These are phyloP conservation scores for Rubroboletus satanas DNA, from an alignment of 768 basidiomycete genomes.

Conservation along the genomic window DNA sequence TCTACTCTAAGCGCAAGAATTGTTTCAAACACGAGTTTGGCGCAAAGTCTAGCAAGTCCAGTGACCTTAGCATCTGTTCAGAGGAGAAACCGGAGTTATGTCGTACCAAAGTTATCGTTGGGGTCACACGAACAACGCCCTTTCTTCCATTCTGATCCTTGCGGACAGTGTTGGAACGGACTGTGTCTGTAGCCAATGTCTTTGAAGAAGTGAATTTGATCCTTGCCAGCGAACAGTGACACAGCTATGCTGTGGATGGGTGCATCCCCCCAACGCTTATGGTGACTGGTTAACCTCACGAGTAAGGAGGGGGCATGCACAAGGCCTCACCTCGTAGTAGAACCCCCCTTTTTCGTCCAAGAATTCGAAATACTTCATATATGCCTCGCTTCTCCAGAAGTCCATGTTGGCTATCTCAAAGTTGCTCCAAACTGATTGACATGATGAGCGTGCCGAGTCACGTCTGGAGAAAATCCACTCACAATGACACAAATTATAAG, in stretches of 20 bases:
- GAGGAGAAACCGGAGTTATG: neutral
- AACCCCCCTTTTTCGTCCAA: conserved; percentile 81
- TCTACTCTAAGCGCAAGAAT: conserved; percentile 28
- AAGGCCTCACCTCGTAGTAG: conserved; percentile 68
- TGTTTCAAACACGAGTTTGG: conserved; percentile 29
- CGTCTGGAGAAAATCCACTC: conserved; percentile 14
- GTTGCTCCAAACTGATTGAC: conserved; percentile 76
- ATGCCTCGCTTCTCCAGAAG: conserved; percentile 81
- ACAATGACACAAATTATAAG: conserved; percentile 67
- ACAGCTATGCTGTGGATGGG: conserved; percentile 87
- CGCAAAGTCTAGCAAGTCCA: conserved; percentile 18
- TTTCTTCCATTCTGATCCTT: conserved; percentile 64
- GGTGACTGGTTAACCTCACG: neutral
- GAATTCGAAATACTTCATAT: conserved; percentile 78
- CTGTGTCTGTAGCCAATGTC: conserved; percentile 93
- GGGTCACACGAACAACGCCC: conserved; percentile 88
- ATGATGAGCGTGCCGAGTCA: neutral
- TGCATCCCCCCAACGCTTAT: conserved; percentile 92
- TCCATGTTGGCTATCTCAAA: conserved; percentile 87
- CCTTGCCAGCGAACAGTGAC: conserved; percentile 81
- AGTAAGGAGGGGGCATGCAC: neutral
- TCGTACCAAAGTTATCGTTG: conserved; percentile 68
- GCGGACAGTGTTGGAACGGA: conserved; percentile 91
- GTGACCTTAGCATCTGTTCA: conserved; percentile 3
- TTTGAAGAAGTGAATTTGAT: conserved; percentile 92